Evolutionary conservation across 176 grass and related monocot genomes (phyloP), one percentile per base, ranked within the genome.

Genomic region (Eragrostis nindensis): DNA sequence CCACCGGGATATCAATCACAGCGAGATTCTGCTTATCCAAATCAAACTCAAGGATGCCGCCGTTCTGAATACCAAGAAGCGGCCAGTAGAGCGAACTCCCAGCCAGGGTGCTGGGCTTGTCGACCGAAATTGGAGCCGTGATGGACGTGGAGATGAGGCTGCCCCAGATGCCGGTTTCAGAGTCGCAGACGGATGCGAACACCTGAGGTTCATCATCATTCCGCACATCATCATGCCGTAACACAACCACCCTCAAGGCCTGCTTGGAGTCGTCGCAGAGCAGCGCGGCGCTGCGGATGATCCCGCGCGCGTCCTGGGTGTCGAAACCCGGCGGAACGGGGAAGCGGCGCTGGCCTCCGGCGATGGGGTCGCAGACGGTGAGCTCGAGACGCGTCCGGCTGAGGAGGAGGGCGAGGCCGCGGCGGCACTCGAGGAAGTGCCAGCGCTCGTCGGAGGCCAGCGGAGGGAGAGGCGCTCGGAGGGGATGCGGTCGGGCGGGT

Each of bases 101-200:
- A 14, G 47, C 59, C 5, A 64, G 42, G 75, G 64, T 32, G 26
- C 59, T 43, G 17, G 41, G 42, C 19, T 14, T 47, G 25, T 0
- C 0, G 1, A 1, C 0, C 0, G 0, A n/a, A 30, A 17, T 1
- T 7, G 0, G 24, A 38, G 24, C 26, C 13, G 0, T 64, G 60
- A 65, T 44, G 0, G 60, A n/a, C 8, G 60, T 38, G 6, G 43
- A 78, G 25, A n/a, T 50, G 60, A 30, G 3, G 27, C 36, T 7
- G 6, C 17, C 18, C 75, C 75, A 78, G 10, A 15, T 11, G 10
- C 44, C 17, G 5, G 60, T n/a, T 5, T 65, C 12, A 2, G 75
- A 78, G 7, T 65, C 25, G 11, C 50, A 65, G 17, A 78, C 1
- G 25, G 11, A 49, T 42, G 59, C 26, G 9, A 57, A 57, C 7